These are phyloP conservation scores for Trichoderma sp. DNA, from an alignment of 2,329 filamentous ascomycete species.

Conservation along the genomic window DNA sequence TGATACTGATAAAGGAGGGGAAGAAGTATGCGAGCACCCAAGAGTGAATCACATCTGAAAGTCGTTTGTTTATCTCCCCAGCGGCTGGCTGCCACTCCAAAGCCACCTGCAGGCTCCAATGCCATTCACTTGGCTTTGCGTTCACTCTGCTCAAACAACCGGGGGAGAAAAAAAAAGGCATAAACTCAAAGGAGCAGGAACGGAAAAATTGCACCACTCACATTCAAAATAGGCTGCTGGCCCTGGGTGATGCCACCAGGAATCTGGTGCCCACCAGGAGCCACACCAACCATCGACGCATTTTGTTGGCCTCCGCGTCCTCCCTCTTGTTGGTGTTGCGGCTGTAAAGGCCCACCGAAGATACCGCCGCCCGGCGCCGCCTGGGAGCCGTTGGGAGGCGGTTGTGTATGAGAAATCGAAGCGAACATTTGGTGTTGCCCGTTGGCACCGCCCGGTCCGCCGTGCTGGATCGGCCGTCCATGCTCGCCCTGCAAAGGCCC, in stretches of 20 bases:
- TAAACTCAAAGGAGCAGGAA: not conserved
- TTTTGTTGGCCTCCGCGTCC: conserved; percentile 65
- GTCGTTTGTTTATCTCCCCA: conserved; percentile 1
- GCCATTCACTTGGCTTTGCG: not conserved
- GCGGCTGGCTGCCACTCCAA: conserved; percentile 18
- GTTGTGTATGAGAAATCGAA: conserved; percentile 54
- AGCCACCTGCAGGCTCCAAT: not conserved
- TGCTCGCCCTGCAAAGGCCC: conserved; percentile 59
- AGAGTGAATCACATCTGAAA: conserved; percentile 25
- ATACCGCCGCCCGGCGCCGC: conserved; percentile 64
- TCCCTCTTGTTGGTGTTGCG: conserved; percentile 52
- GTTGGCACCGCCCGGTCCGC: conserved; percentile 51
- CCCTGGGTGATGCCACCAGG: conserved; percentile 48
- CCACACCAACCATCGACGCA: conserved; percentile 55
- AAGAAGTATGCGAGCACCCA: conserved; percentile 1
- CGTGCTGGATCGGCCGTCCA: conserved; percentile 56
- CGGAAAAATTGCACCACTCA: conserved; percentile 43
- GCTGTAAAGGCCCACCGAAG: conserved; percentile 71
- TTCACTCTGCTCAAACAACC: not conserved
- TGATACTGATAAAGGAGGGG: not conserved
- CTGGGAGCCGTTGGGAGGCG: conserved; percentile 57
- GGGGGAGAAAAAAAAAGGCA: not conserved
- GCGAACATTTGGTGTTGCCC: conserved; percentile 62
- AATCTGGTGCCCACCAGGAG: conserved; percentile 44
- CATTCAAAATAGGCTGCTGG: conserved; percentile 55